Base-by-base conservation (phyloP, 2,329 filamentous ascomycete genomes). In the Didymella keratinophila region DNA sequence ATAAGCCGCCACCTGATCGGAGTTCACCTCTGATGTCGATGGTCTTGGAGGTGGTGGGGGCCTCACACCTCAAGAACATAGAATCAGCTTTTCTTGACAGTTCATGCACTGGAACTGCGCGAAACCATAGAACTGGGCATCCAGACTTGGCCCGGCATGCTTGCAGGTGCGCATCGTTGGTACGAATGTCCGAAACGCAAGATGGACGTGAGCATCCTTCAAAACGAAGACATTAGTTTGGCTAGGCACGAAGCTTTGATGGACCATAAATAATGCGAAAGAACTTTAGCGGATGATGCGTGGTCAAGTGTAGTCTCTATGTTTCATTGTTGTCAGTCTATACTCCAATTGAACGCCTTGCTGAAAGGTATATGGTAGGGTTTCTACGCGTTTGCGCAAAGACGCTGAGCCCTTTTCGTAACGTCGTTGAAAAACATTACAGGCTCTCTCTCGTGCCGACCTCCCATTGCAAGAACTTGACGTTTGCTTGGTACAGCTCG, bases 381-480 rank as follows among this genome's bases (percentile, higher is more conserved):
- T 8, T 9, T 8, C 39, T 6, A 27, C 21, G 27, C n/a, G 16
- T 8, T 23, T 45, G 16, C 3, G 37, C n/a, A 16, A 30, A 45
- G 25, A 16, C n/a, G 4, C 27, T 18, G 11, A 11, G n/a, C 36
- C 36, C n/a, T 3, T 7, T 20, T 20, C 12, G 18, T n/a, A 21
- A 36, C 2, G 18, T 30, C 21, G 11, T 11, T 6, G 8, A 18
- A 16, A 3, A 34, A 10, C 9, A 18, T 23, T 47, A 70, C 11
- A 70, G 30, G 36, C 65, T 66, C 28, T 70, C 68, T 28, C 66
- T 61, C 32, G 65, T 61, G 14, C 57, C 48, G 2, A 65, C 48
- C 27, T 70, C 68, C 68, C 68, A 70, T 18, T 56, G 55, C 21
- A 69, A 42, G 44, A 70, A 70, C n/a, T 61, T 55, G 21, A 68